These are phyloP conservation scores for Cryptosporidium parvum DNA, from an alignment of 169 alveolate species.

Conservation along the genomic window DNA sequence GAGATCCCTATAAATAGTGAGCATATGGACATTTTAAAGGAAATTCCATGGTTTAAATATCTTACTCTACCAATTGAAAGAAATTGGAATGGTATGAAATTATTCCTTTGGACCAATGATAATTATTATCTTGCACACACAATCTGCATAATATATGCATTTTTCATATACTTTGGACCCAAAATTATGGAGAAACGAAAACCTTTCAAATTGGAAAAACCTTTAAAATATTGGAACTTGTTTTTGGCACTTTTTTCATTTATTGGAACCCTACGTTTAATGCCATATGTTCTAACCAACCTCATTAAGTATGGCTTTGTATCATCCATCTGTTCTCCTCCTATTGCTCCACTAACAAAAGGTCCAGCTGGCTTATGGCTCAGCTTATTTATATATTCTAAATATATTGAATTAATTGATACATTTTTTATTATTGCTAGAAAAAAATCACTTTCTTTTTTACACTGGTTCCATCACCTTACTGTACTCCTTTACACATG, in stretches of 20 bases:
- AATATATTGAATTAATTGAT: slow-evolving; percentile 86
- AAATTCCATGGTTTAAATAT: slow-evolving; percentile 52
- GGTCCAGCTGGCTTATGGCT: slow-evolving; percentile 87
- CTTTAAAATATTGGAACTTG: slow-evolving; percentile 84
- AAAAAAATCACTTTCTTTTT: slow-evolving; percentile 81
- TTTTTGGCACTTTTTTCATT: slow-evolving; percentile 81
- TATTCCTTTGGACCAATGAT: slow-evolving; percentile 61
- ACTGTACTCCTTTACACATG: slow-evolving; percentile 89
- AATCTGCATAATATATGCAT: slow-evolving; percentile 77
- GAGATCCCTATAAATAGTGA: slow-evolving; percentile 65
- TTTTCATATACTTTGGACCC: slow-evolving; percentile 81
- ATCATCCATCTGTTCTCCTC: slow-evolving; percentile 82
- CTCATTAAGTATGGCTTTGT: slow-evolving; percentile 79
- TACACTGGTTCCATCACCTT: slow-evolving; percentile 90
- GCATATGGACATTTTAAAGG: slow-evolving; percentile 64
- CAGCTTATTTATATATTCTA: slow-evolving; percentile 83
- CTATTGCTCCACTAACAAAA: slow-evolving; percentile 81
- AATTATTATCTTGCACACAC: slow-evolving; percentile 79
- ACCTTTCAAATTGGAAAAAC: slow-evolving; percentile 77
- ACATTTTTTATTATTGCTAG: slow-evolving; percentile 84
- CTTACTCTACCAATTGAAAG: slow-evolving; percentile 68
- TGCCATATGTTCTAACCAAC: slow-evolving; percentile 77
- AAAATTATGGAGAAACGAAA: slow-evolving; percentile 79
- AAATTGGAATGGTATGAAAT: slow-evolving; percentile 70
- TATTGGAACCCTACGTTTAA: slow-evolving; percentile 79